These are phyloP conservation scores for Phaeolepiota aurea DNA, from an alignment of 768 basidiomycete species.

Conservation along the genomic window DNA sequence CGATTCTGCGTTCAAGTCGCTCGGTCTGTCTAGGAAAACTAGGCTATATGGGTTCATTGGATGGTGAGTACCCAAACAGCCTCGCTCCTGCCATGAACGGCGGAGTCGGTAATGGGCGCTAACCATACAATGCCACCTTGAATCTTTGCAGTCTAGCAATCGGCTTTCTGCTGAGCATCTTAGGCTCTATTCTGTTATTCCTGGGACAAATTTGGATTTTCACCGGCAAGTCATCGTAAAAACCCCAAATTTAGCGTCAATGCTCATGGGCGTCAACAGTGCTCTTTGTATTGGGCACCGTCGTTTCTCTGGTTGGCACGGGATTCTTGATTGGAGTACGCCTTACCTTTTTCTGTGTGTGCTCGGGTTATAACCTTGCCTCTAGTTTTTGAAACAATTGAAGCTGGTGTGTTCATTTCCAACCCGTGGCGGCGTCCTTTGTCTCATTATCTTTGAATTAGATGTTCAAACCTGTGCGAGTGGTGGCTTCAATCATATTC, in stretches of 20 bases:
- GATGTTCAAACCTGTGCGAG: conserved; percentile 95
- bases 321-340: conserved; percentile 88
- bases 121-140: not conserved
- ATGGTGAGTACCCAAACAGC: conserved; percentile 44
- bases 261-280: conserved; percentile 33
- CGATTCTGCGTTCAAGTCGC: conserved; percentile 77
- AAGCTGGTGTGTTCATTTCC: conserved; percentile 62
- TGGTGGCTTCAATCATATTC: conserved; percentile 74
- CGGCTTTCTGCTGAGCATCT: conserved; percentile 73
- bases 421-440: too few relatives aligned
- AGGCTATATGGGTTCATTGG: conserved; percentile 80
- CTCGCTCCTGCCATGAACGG: not conserved
- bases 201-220: conserved; percentile 62
- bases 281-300: conserved; percentile 73
- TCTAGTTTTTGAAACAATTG: conserved; percentile 71
- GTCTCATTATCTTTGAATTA: conserved; percentile 18
- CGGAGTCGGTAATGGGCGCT: not conserved
- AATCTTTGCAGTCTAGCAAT: conserved; percentile 43
- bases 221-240: conserved; percentile 59
- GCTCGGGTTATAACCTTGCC: conserved; percentile 4
- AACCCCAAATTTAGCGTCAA: not conserved
- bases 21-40: conserved; percentile 73
- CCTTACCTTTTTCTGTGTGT: conserved; percentile 7
- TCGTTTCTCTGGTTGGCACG: conserved; percentile 79
- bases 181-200: conserved; percentile 75